Percentiles rank a stretch among this genome's conserved stretches.
These are phyloP conservation scores for Pisolithus marmoratus DNA, from an alignment of 768 basidiomycete genomes.

Conservation along the genomic window DNA sequence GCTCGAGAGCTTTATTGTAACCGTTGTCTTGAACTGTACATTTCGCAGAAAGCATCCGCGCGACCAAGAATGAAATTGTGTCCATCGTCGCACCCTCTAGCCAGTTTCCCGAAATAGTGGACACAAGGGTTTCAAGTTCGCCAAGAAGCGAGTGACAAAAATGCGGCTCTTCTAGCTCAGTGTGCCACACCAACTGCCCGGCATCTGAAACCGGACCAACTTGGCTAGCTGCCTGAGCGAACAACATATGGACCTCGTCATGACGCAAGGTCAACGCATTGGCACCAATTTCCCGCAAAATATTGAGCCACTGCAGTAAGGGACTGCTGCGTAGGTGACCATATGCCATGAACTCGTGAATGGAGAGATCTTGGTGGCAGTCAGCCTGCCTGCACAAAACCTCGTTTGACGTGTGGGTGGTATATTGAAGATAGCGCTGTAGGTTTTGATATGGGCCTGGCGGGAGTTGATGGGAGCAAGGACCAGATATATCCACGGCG, in stretches of 20 bases:
- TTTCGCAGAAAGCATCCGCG: slow-evolving; percentile 29
- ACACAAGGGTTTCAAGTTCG: slow-evolving; percentile 27
- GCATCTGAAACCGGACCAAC: slow-evolving; percentile 22
- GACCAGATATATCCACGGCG: slow-evolving; percentile 4
- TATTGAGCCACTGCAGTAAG: slow-evolving; percentile 43
- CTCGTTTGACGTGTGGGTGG: slow-evolving; percentile 36
- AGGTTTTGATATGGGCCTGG: slow-evolving; percentile 29
- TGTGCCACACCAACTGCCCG: slow-evolving; percentile 31
- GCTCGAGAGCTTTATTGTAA: slow-evolving; percentile 11
- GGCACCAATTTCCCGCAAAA: slow-evolving; percentile 34
- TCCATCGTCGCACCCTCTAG: slow-evolving; percentile 21
- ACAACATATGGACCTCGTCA: slow-evolving; percentile 33
- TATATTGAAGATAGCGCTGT: slow-evolving; percentile 30
- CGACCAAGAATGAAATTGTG: slow-evolving; percentile 24
- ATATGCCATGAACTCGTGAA: slow-evolving; percentile 40
- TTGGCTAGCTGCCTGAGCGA: slow-evolving; percentile 38
- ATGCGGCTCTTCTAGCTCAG: slow-evolving; percentile 21
- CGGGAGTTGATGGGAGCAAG: slow-evolving; percentile 29
- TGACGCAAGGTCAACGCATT: slow-evolving; percentile 29
- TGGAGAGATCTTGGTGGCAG: slow-evolving; percentile 31
- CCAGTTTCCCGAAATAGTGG: slow-evolving; percentile 34
- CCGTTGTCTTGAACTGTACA: slow-evolving; percentile 1
- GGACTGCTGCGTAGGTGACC: slow-evolving; percentile 37
- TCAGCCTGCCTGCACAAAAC: slow-evolving; percentile 37
- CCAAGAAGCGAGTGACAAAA: slow-evolving; percentile 31